Percentiles rank a stretch among this genome's conserved stretches.
phyloP scores from a whole-genome alignment of 805 yeast species.

The Wickerhamomyces xylosicus region DNA sequence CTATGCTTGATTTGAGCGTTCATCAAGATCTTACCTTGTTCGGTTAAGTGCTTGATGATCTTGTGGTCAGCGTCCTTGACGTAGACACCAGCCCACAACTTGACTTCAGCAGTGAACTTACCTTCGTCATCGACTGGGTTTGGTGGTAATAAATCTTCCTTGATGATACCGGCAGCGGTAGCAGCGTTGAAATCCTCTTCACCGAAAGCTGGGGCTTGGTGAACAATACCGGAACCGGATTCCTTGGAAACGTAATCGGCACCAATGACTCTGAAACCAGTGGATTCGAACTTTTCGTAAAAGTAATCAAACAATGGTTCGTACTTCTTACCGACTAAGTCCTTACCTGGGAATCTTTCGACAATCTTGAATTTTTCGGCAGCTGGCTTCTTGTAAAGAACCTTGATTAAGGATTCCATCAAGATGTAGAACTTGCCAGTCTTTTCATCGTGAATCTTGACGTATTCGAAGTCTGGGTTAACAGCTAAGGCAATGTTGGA shows the following conservation, averaged over 20 bases:
- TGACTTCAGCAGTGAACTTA: conserved; percentile 63
- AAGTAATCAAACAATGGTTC: conserved; percentile 80
- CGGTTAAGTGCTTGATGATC: conserved; percentile 78
- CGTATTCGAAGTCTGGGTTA: conserved; percentile 82
- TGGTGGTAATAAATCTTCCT: conserved; percentile 65
- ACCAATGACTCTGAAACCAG: conserved; percentile 73
- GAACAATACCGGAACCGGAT: conserved; percentile 98
- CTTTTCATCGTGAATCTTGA: conserved; percentile 86
- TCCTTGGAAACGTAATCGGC: conserved; percentile 85
- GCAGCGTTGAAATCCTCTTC: conserved; percentile 93
- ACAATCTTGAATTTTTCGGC: conserved; percentile 79
- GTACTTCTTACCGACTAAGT: conserved; percentile 70
- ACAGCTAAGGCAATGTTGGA: conserved; percentile 89
- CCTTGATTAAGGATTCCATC: conserved; percentile 70
- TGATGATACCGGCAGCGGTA: conserved; percentile 62
- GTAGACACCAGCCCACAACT: conserved; percentile 70
- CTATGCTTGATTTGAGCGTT: conserved; percentile 86
- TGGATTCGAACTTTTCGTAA: conserved; percentile 59
- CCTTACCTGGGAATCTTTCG: conserved; percentile 70
- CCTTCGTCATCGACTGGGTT: conserved; percentile 95
- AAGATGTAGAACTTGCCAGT: conserved; percentile 73
- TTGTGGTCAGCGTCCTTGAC: conserved; percentile 94
- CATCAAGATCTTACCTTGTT: conserved; percentile 61
- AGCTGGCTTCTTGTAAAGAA: conserved; percentile 91
- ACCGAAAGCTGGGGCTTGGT: conserved; percentile 98